Percentiles rank a stretch among this genome's conserved stretches.
Conservation (phyloP, 768 basidiomycete species). For the Collybia sordida region DNA sequence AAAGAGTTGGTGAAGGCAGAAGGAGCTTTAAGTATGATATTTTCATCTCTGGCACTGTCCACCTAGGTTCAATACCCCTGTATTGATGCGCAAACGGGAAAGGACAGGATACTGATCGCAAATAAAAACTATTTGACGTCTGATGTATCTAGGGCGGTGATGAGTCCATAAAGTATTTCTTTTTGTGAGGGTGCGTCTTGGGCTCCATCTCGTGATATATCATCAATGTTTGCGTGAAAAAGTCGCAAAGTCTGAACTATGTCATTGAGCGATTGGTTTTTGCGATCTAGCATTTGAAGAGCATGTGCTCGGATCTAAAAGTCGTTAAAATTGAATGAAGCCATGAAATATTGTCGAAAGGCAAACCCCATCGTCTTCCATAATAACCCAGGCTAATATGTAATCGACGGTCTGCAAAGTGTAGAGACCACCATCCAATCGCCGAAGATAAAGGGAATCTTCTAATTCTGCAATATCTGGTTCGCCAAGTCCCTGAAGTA, state of each 20-base stretch:
- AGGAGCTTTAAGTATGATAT: constrained; percentile 91
- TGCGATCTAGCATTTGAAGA: constrained; percentile 71
- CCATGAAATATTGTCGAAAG: not conserved
- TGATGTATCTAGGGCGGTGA: constrained; percentile 50
- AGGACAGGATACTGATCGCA: not conserved
- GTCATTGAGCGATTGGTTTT: constrained; percentile 67
- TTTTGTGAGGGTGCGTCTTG: constrained; percentile 53
- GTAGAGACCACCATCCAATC: constrained; percentile 85
- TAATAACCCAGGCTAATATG: constrained; percentile 89
- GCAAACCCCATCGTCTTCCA: constrained; percentile 98
- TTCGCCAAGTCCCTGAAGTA: constrained; percentile 53
- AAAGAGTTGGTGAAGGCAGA: constrained; percentile 77
- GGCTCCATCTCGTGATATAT: constrained; percentile 37
- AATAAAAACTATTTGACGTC: constrained; percentile 10
- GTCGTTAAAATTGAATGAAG: constrained; percentile 1
- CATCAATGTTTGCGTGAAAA: constrained; percentile 74
- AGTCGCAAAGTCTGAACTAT: constrained; percentile 70
- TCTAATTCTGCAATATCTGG: constrained; percentile 66
- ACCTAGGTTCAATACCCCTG: constrained; percentile 1
- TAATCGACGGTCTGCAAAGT: constrained; percentile 92
- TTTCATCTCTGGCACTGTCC: constrained; percentile 49
- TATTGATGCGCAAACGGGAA: too few relatives aligned
- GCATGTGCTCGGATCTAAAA: constrained; percentile 76
- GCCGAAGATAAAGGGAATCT: constrained; percentile 80
- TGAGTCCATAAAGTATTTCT: constrained; percentile 68